These are phyloP conservation scores for Aspergillus olivimuriae DNA, from an alignment of 495 filamentous ascomycete genomes.

Conservation along the genomic window DNA sequence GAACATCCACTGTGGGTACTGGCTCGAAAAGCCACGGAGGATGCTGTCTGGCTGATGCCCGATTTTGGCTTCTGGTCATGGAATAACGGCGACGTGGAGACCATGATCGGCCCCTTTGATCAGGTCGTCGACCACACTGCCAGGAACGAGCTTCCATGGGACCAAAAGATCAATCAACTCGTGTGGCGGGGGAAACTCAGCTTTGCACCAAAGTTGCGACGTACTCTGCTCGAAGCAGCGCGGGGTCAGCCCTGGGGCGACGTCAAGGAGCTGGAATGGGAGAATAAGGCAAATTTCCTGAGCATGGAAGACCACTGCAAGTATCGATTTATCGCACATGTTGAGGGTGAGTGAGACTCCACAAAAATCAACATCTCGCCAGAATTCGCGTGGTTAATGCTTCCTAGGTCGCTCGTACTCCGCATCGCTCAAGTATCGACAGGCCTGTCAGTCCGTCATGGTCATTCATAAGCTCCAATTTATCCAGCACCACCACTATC, in stretches of 20 bases:
- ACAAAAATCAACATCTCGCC: not conserved
- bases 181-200: constrained; percentile 52
- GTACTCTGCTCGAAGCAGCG: constrained; percentile 27
- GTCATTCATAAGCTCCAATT: constrained; percentile 24
- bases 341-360: constrained; percentile 32
- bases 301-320: constrained; percentile 40
- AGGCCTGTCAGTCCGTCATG: constrained; percentile 44
- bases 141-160: not conserved
- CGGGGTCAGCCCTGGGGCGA: constrained; percentile 36
- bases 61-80: constrained; percentile 66
- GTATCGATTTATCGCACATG: constrained; percentile 42
- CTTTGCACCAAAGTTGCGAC: constrained; percentile 21
- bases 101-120: constrained; percentile 29
- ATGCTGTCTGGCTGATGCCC: constrained; percentile 52
- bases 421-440: constrained; percentile 42
- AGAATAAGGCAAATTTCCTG: constrained; percentile 19
- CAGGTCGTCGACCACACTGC: constrained; percentile 3
- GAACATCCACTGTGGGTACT: constrained; percentile 42
- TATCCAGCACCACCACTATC: constrained; percentile 15
- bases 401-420: constrained; percentile 29
- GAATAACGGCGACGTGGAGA: constrained; percentile 43
- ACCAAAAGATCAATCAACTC: constrained; percentile 36
- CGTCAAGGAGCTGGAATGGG: constrained; percentile 32
- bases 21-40: constrained; percentile 18
- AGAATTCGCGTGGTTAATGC: not conserved